These are phyloP conservation scores for Chiua sp. DNA, from an alignment of 1,284 basidiomycete genomes.

Conservation along the genomic window DNA sequence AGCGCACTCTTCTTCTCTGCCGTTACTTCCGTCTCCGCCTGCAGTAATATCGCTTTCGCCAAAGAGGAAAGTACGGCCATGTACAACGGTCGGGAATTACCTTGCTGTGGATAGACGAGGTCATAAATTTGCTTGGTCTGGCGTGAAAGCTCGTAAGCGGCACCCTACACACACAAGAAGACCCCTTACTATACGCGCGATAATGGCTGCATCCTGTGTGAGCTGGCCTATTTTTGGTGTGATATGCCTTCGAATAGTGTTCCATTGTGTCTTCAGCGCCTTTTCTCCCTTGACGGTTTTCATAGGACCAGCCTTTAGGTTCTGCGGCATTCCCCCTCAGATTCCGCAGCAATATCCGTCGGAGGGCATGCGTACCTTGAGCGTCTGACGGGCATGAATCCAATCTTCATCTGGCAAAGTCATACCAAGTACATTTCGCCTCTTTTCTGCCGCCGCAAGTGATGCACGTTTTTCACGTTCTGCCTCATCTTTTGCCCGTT, in stretches of 20 bases:
- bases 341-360: conserved; percentile 24
- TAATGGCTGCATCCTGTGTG: conserved; percentile 78
- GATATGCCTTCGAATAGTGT: conserved; percentile 79
- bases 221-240: conserved; percentile 93
- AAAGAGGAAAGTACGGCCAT: conserved; percentile 85
- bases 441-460: conserved; percentile 35
- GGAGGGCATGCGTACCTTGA: conserved; percentile 53
- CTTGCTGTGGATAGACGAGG: conserved; percentile 48
- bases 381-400: conserved; percentile 60
- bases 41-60: conserved; percentile 87
- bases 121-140: conserved; percentile 72
- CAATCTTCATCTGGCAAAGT: conserved; percentile 70
- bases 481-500: conserved; percentile 36
- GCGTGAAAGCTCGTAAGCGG: conserved; percentile 22
- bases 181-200: conserved; percentile 72
- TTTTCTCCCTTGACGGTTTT: conserved; percentile 72
- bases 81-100: conserved; percentile 59
- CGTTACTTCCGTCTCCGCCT: conserved; percentile 94
- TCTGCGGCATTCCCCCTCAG: conserved; percentile 42
- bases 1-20: conserved; percentile 87
- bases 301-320: conserved; percentile 80
- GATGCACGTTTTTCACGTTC: conserved; percentile 39
- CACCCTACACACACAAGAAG: conserved; percentile 6
- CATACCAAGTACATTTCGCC: conserved; percentile 49
- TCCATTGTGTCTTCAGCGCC: conserved; percentile 60